A percentile compares a stretch with the other conserved stretches of the same genome.
phyloP scores from a whole-genome alignment of 2,329 filamentous ascomycete genomes.

The Colletotrichum nymphaeae region DNA sequence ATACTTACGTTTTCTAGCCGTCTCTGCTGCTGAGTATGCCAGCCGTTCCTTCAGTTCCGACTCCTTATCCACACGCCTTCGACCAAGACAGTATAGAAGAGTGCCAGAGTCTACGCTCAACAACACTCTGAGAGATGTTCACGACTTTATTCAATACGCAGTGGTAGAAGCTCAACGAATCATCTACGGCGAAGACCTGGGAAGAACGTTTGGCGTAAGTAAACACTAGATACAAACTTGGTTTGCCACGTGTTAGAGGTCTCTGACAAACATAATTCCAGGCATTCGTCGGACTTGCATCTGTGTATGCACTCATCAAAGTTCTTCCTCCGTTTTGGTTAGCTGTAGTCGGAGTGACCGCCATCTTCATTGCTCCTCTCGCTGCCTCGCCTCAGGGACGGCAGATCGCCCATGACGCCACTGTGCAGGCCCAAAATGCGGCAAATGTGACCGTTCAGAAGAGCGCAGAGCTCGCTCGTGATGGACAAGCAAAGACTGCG shows the following conservation, averaged over 20 bases:
- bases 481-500: conserved; percentile 9
- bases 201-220: conserved; percentile 17
- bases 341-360: conserved; percentile 6
- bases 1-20: neutral
- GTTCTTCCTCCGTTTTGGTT: conserved; percentile 16
- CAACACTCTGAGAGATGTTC: conserved; percentile 14
- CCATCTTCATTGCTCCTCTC: conserved; percentile 18
- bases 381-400: conserved; percentile 1
- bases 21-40: conserved; percentile 18
- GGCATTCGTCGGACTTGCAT: conserved; percentile 1
- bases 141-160: conserved; percentile 21
- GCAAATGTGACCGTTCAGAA: conserved; percentile 12
- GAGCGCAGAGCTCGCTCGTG: neutral
- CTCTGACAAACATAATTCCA: neutral
- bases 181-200: conserved; percentile 13
- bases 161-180: conserved; percentile 7
- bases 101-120: conserved; percentile 17
- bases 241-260: too few species aligned
- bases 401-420: neutral
- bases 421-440: conserved; percentile 16
- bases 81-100: conserved; percentile 2
- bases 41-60: conserved; percentile 13
- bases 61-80: conserved; percentile 9
- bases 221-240: neutral
- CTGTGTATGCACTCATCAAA: conserved; percentile 3